Evolutionary conservation across 257 asterid species (phyloP).

Genomic region (Nicotiana otophora): DNA sequence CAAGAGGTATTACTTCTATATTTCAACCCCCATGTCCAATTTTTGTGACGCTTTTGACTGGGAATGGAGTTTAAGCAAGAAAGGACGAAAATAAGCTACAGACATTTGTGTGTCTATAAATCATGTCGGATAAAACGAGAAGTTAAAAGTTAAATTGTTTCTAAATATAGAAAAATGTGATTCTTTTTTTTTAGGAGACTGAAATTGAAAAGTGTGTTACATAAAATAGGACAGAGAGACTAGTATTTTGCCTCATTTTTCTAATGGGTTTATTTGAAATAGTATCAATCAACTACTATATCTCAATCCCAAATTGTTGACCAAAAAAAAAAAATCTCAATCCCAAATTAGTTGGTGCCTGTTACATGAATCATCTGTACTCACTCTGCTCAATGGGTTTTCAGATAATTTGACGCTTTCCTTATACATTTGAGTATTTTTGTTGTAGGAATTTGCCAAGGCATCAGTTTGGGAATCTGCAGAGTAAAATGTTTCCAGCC

Average conservation of each 20-base stretch:
- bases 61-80: too few species aligned
- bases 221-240: too few species aligned
- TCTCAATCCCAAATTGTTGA: not conserved
- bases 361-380: not conserved
- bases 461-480: slow-evolving; percentile 94
- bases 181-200: too few species aligned
- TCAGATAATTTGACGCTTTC: not conserved
- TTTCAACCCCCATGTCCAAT: not conserved
- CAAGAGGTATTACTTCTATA: not conserved
- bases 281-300: not conserved
- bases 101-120: too few species aligned
- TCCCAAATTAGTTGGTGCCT: not conserved
- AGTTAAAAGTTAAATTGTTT: too few species aligned
- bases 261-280: not conserved
- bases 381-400: not conserved
- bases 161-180: too few species aligned
- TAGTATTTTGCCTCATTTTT: not conserved
- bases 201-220: too few species aligned
- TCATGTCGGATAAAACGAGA: too few species aligned
- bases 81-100: too few species aligned
- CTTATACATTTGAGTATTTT: not conserved
- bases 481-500: slow-evolving; percentile 98
- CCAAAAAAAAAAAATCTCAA: too few species aligned
- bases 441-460: slow-evolving; percentile 74
- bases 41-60: not conserved